A percentile compares a stretch with the other conserved stretches of the same genome.
phyloP scores from a whole-genome alignment of 2,329 filamentous ascomycete genomes.

The Pseudogymnoascus sp. region DNA sequence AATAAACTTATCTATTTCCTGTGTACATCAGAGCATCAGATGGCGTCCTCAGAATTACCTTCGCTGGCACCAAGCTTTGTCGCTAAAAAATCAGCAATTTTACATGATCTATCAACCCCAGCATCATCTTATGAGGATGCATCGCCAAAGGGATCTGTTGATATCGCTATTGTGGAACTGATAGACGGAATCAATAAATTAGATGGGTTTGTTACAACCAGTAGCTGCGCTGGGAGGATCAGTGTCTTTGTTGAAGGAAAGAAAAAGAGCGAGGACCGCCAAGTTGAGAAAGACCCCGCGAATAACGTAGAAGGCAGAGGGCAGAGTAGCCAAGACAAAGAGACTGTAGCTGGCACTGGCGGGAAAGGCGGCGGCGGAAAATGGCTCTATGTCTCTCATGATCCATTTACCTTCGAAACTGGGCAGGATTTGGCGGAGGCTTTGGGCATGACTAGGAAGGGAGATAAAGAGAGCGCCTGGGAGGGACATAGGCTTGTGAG shows the following conservation, averaged over 20 bases:
- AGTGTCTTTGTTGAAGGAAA: conserved; percentile 81
- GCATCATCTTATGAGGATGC: conserved; percentile 67
- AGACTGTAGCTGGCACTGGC: conserved; percentile 51
- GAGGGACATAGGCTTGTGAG: conserved; percentile 51
- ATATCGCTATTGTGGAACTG: conserved; percentile 66
- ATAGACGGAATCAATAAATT: conserved; percentile 70
- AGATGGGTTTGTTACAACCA: conserved; percentile 77
- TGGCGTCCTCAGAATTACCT: background rate
- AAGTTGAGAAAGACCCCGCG: conserved; percentile 6
- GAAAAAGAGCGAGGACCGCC: conserved; percentile 29
- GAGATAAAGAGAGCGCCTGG: conserved; percentile 13
- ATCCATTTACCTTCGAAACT: conserved; percentile 42
- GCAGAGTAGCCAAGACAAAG: conserved; percentile 20
- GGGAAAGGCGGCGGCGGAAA: conserved; percentile 77
- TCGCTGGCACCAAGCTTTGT: conserved; percentile 34
- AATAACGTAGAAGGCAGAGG: conserved; percentile 14
- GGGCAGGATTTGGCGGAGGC: conserved; percentile 22
- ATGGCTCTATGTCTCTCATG: conserved; percentile 87
- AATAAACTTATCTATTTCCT: background rate
- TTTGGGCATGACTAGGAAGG: conserved; percentile 35
- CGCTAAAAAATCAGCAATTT: conserved; percentile 61
- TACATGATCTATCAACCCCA: conserved; percentile 60
- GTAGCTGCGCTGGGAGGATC: conserved; percentile 81
- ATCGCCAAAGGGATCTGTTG: conserved; percentile 82
- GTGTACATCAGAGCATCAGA: background rate